These are phyloP conservation scores for Cryptococcus sp. DNA, from an alignment of 1,284 basidiomycete species.

Conservation along the genomic window DNA sequence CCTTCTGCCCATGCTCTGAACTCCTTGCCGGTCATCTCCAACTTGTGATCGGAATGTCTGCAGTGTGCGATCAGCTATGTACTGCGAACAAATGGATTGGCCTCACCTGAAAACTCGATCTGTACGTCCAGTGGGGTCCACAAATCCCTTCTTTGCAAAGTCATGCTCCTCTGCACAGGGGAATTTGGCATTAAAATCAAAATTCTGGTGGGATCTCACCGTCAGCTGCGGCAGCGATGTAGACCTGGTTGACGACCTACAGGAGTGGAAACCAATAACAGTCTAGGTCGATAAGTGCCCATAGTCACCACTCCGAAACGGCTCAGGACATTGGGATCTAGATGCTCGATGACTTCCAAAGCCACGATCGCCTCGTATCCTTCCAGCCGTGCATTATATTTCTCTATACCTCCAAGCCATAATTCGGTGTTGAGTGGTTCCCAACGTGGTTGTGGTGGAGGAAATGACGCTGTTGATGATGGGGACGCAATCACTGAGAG, in stretches of 20 bases:
- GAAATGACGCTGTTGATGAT: constrained; percentile 12
- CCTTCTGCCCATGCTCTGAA: constrained; percentile 68
- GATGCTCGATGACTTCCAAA: constrained; percentile 91
- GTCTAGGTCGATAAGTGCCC: constrained; percentile 75
- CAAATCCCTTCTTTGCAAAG: constrained; percentile 59
- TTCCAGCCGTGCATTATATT: constrained; percentile 70
- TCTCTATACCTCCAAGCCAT: constrained; percentile 79
- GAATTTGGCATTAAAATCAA: constrained; percentile 80
- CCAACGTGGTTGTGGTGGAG: constrained; percentile 61
- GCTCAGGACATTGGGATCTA: constrained; percentile 67
- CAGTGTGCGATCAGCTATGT: background rate
- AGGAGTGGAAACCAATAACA: constrained; percentile 84
- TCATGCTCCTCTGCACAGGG: constrained; percentile 58
- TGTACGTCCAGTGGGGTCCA: constrained; percentile 74
- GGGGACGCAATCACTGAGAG: constrained; percentile 38
- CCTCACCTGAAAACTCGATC: constrained; percentile 58
- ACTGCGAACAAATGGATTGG: constrained; percentile 29
- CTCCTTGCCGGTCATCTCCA: constrained; percentile 85
- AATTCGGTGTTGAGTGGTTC: constrained; percentile 69
- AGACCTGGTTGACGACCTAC: constrained; percentile 25
- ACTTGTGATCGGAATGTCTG: constrained; percentile 77
- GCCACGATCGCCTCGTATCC: constrained; percentile 79
- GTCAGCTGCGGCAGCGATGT: background rate
- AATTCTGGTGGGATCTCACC: constrained; percentile 33
- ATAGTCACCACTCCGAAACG: constrained; percentile 78